Base-by-base conservation (phyloP, 306 rosid genomes). In the Quercus wislizeni region DNA sequence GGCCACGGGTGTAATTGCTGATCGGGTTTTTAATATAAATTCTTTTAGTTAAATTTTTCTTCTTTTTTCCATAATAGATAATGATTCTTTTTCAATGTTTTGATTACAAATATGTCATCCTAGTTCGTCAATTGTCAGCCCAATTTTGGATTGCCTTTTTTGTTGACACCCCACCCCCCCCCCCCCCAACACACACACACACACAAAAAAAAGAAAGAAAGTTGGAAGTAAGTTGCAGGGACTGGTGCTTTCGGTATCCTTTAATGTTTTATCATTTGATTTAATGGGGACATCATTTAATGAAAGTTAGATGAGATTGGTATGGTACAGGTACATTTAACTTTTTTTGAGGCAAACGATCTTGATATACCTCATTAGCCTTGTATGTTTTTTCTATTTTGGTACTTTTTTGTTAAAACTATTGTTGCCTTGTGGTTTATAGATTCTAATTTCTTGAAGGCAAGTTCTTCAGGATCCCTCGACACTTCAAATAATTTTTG, bases 231-330 rank as follows among this genome's bases (percentile, higher is more conserved):
- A 76, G n/a, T n/a, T n/a, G n/a, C 87, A 86, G 78, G 87, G 77
- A 19, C 68, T 86, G 17, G 83, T 85, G 70, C 83, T 86, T 57
- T 69, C 80, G 43, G 85, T 86, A 70, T 80, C 85, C 27, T 83
- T 74, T 1, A 30, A 83, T 76, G 83, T 87, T 74, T 74, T 86
- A 21, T 83, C 89, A 49, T 86, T 83, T 77, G 89, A 86, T 86
- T 86, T 83, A 80, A 77, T 77, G 87, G 89, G 89, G 76, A 83
- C 87, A 77, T 70, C 85, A 9, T 86, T 79, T 77, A 85, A 83
- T 65, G 89, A 86, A 80, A 74, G 89, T 76, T 80, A 23, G 89
- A 86, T 64, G 89, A 86, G 83, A 80, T 86, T 77, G 89, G 87
- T 55, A 83, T 83, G 63, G 71, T 80, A 61, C 89, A 83, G 89